phyloP scores from a whole-genome alignment of 2,329 filamentous ascomycete species.

The Endocalyx cinctus region DNA sequence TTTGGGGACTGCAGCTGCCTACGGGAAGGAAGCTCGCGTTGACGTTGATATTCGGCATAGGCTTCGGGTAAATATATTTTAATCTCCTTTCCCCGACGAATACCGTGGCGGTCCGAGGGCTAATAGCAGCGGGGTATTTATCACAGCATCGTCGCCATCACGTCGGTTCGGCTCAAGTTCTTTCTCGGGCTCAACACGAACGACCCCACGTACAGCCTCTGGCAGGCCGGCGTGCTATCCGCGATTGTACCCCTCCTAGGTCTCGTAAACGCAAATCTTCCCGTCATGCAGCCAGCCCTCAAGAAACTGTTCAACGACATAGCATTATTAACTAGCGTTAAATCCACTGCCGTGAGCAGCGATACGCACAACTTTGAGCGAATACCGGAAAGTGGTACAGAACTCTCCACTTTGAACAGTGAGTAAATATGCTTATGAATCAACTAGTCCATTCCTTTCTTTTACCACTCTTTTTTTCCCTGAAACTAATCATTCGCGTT shows the following conservation, averaged over 20 bases:
- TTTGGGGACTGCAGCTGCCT: conserved; percentile 11
- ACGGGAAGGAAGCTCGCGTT: conserved; percentile 9
- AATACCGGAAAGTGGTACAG: conserved; percentile 4
- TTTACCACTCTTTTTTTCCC: background rate
- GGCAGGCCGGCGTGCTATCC: conserved; percentile 9
- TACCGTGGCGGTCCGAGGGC: background rate
- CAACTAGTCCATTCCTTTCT: background rate
- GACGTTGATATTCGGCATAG: conserved; percentile 14
- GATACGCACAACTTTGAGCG: conserved; percentile 4
- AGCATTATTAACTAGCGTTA: conserved; percentile 1
- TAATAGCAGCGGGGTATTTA: background rate
- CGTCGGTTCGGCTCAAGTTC: conserved; percentile 12
- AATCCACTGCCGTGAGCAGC: conserved; percentile 1
- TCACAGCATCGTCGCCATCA: conserved; percentile 11
- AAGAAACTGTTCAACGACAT: conserved; percentile 9
- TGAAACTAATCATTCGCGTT: background rate
- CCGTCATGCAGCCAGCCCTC: conserved; percentile 13
- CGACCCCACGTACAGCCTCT: conserved; percentile 12
- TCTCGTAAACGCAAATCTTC: conserved; percentile 20
- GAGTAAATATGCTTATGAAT: no score
- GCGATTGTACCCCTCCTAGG: conserved; percentile 17
- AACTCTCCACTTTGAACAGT: no score
- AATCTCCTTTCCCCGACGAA: background rate
- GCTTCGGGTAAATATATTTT: conserved; percentile 12
- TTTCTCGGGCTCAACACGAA: conserved; percentile 9